Base-by-base conservation (phyloP, 2,329 filamentous ascomycete species). In the Exophiala sp. region DNA sequence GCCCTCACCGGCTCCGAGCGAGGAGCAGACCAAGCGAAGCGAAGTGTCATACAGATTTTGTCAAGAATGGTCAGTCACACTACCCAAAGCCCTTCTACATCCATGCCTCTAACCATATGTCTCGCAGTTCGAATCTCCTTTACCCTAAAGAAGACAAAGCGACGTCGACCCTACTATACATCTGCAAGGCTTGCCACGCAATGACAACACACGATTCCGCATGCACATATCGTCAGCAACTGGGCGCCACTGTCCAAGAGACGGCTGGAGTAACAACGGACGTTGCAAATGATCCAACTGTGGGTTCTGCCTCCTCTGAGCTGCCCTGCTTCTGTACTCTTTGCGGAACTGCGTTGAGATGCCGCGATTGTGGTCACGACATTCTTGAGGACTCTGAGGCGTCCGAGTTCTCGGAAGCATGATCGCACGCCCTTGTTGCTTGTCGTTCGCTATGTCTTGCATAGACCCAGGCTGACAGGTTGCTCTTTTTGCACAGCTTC, bases 181-280 rank as follows among this genome's bases (percentile, higher is more conserved):
- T 89, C 61, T 99, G 94, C 79, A 89, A 92, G 65, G 96, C 91
- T 53, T 99, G 94, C 77, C 86, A 91, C 69, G 96, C 90, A 75
- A 89, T 87, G 65, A 91, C 96, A 70, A 84, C 87, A 60, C 91
- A 92, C 32, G 84, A 84, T 58, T 92, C 90, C 18, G 86, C 89
- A 58, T 97, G 94, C 74, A 90, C 97, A 67, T 99, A 94, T 78
- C 89, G 95, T 71, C 95, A 97, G 74, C 84, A 92, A 64, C 85
- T 99, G 66, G 90, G 90, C 74, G 95, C 87, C 69, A 88, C 89
- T 56, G 88, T 92, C 21, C 91, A 91, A 67, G 94, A 96, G 75
- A 97, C 92, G 38, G 92, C 94, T 55, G 94, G 95, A 75, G 92
- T 97, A 66, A 96, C 92, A 58, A 90, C 95, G 74, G 95, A 99